Evolutionary conservation across 768 basidiomycete species (phyloP).

Genomic region (Mycena rosella): DNA sequence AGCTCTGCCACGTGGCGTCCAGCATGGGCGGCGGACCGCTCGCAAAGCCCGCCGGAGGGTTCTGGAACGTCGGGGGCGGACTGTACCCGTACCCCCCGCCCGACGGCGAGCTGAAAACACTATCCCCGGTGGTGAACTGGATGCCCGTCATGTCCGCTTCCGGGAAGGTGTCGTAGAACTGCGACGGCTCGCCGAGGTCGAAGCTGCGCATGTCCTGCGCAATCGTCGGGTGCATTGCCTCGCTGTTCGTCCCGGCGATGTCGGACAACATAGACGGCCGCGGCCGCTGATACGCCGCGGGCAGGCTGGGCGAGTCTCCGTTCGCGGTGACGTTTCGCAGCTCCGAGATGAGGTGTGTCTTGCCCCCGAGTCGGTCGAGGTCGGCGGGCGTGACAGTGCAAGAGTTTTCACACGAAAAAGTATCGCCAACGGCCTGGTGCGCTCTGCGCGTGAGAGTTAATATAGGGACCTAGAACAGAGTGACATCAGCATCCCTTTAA

Average conservation of each 20-base stretch:
- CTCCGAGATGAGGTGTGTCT: slow-evolving; percentile 56
- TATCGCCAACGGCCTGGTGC: slow-evolving; percentile 53
- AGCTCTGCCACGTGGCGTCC: slow-evolving; percentile 75
- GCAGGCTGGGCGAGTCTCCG: background rate
- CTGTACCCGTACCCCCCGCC: slow-evolving; percentile 26
- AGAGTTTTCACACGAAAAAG: slow-evolving; percentile 36
- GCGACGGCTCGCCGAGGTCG: slow-evolving; percentile 45
- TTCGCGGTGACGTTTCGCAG: background rate
- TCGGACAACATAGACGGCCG: slow-evolving; percentile 2
- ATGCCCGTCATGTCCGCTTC: slow-evolving; percentile 48
- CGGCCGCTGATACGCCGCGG: background rate
- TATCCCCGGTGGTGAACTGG: slow-evolving; percentile 38
- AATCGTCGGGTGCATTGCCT: slow-evolving; percentile 63
- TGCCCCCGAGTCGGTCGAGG: slow-evolving; percentile 68
- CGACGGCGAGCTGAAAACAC: slow-evolving; percentile 23
- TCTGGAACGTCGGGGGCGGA: slow-evolving; percentile 3
- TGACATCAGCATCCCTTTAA: background rate
- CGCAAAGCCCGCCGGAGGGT: slow-evolving; percentile 18
- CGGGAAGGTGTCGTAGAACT: slow-evolving; percentile 39
- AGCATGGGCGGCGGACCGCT: slow-evolving; percentile 52
- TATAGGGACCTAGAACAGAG: slow-evolving; percentile 52
- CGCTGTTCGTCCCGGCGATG: slow-evolving; percentile 20
- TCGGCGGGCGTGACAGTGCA: slow-evolving; percentile 55
- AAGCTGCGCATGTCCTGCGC: slow-evolving; percentile 63
- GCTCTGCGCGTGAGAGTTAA: slow-evolving; percentile 58